phyloP scores from a whole-genome alignment of 140 eudicot species.

The Oenanthe javanica region DNA sequence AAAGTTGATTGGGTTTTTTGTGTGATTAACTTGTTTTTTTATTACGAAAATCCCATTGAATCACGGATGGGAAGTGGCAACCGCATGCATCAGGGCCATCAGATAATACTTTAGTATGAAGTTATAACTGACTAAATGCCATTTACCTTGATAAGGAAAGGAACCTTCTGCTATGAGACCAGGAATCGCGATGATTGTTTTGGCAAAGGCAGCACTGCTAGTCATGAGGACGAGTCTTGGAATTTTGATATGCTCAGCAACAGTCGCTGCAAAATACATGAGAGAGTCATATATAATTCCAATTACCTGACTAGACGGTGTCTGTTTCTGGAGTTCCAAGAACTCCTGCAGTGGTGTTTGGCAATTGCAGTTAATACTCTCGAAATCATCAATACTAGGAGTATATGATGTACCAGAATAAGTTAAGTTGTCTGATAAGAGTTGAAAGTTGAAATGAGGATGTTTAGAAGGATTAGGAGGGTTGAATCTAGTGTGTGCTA shows the following conservation, averaged over 20 bases:
- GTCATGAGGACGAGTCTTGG: conserved; percentile 25
- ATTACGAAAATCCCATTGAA: no score
- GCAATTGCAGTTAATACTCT: conserved; percentile 18
- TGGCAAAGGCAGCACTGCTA: conserved; percentile 22
- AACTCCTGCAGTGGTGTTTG: conserved; percentile 20
- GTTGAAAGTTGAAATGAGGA: conserved; percentile 36
- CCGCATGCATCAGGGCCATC: no score
- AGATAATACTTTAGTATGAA: no score
- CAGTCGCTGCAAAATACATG: conserved; percentile 31
- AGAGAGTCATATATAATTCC: conserved; percentile 35
- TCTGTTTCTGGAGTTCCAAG: conserved; percentile 18
- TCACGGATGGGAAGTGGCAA: no score
- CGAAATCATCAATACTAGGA: neutral
- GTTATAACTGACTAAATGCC: neutral
- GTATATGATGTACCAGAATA: neutral
- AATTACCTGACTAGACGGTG: conserved; percentile 11
- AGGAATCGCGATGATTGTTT: conserved; percentile 2
- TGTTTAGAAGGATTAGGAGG: conserved; percentile 38
- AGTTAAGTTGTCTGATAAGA: conserved; percentile 22
- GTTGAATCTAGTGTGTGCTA: conserved; percentile 41
- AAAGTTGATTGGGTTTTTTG: no score
- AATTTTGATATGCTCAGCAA: conserved; percentile 27
- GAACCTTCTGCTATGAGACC: conserved; percentile 22
- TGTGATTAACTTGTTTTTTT: no score
- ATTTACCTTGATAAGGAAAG: conserved; percentile 28